These are phyloP conservation scores for Penicillium herquei DNA, from an alignment of 495 filamentous ascomycete genomes.

Conservation along the genomic window DNA sequence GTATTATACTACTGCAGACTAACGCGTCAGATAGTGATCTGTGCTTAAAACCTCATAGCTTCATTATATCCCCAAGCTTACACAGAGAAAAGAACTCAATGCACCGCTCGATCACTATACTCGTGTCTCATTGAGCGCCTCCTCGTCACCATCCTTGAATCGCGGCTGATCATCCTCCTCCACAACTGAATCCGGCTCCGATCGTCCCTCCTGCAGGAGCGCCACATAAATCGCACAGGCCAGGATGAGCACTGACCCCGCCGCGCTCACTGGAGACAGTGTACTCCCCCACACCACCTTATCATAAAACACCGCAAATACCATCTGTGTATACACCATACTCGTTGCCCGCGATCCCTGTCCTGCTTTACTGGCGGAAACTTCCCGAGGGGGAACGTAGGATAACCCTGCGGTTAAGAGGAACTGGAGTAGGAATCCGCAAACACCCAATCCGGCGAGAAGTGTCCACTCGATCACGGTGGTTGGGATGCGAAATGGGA, in stretches of 20 bases:
- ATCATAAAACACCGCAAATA: constrained; percentile 86
- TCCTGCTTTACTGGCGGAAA: constrained; percentile 21
- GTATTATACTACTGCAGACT: too few relatives aligned
- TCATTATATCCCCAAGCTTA: too few relatives aligned
- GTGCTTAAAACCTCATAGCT: too few relatives aligned
- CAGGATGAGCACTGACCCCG: constrained; percentile 76
- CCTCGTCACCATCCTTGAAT: constrained; percentile 15
- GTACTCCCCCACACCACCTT: constrained; percentile 71
- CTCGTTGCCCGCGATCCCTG: constrained; percentile 71
- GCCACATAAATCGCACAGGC: constrained; percentile 80
- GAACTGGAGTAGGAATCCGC: constrained; percentile 85
- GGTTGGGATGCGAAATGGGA: constrained; percentile 63
- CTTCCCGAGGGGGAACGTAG: constrained; percentile 49
- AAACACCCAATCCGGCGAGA: constrained; percentile 65
- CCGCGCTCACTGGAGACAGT: constrained; percentile 63
- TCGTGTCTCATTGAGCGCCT: neutral
- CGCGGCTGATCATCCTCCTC: constrained; percentile 1
- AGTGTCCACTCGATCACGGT: constrained; percentile 66
- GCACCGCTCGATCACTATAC: neutral
- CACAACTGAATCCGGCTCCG: neutral
- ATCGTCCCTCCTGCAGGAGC: constrained; percentile 41
- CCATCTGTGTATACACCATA: constrained; percentile 90
- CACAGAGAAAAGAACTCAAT: neutral
- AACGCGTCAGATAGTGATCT: too few relatives aligned
- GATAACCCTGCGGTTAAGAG: constrained; percentile 79